Evolutionary conservation across 1,139 yeast genomes (phyloP).

Genomic region (Pichia sp.): DNA sequence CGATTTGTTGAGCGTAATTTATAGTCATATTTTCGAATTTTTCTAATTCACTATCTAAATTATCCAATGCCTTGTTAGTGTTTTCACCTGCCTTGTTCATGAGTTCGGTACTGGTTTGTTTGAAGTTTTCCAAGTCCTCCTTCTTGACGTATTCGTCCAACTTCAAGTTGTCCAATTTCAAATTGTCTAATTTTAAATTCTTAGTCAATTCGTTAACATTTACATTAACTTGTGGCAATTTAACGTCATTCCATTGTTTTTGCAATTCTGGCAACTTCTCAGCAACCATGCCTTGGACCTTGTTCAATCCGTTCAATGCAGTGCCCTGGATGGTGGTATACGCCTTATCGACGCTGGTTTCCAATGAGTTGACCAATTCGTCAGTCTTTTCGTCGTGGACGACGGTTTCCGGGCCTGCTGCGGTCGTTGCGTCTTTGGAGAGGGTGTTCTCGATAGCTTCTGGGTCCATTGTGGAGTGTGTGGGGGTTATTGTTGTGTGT

Average conservation of each 20-base stretch:
- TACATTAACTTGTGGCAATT: conserved; percentile 21
- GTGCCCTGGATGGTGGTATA: conserved; percentile 45
- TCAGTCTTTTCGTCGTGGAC: conserved; percentile 40
- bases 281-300: conserved; percentile 30
- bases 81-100: conserved; percentile 37
- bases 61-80: conserved; percentile 62
- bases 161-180: too few relatives aligned
- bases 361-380: conserved; percentile 48
- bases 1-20: conserved; percentile 45
- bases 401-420: conserved; percentile 8
- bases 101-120: conserved; percentile 38
- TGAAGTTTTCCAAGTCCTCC: conserved; percentile 37
- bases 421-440: conserved; percentile 2
- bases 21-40: conserved; percentile 65
- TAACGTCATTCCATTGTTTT: conserved; percentile 15
- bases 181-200: conserved; percentile 29
- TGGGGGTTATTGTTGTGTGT: too few relatives aligned
- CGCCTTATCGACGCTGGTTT: conserved; percentile 52
- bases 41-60: conserved; percentile 66
- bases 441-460: conserved; percentile 15
- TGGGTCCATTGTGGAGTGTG: conserved; percentile 14
- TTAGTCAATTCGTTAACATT: conserved; percentile 29
- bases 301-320: conserved; percentile 39
- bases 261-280: conserved; percentile 31
- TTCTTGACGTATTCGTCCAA: conserved; percentile 21